phyloP scores from a whole-genome alignment of 2,329 filamentous ascomycete genomes.

The Ophiostoma himal-ulmi region DNA sequence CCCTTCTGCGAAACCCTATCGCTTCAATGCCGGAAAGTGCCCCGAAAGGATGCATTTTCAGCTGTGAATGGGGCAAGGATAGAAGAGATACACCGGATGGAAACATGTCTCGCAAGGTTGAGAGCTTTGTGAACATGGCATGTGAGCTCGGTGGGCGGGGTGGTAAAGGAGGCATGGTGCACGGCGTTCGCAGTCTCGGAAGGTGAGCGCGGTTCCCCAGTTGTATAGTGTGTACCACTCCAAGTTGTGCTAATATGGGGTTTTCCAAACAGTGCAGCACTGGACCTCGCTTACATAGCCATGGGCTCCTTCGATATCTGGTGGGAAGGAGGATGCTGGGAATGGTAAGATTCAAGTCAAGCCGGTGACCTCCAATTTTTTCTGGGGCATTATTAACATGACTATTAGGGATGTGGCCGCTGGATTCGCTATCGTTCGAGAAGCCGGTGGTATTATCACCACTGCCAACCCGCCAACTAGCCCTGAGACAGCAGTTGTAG shows the following conservation, averaged over 20 bases:
- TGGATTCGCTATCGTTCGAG: conserved; percentile 64
- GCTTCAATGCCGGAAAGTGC: conserved; percentile 59
- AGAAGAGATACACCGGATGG: conserved; percentile 59
- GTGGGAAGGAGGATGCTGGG: conserved; percentile 80
- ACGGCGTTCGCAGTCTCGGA: conserved; percentile 66
- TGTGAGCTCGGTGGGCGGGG: conserved; percentile 55
- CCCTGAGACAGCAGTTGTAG: neutral
- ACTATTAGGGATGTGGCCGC: conserved; percentile 57
- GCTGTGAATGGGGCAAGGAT: conserved; percentile 77
- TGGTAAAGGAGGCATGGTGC: conserved; percentile 72
- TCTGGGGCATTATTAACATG: neutral
- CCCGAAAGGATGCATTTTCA: conserved; percentile 64
- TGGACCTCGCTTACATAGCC: conserved; percentile 69
- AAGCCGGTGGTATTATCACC: conserved; percentile 69
- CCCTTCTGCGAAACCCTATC: conserved; percentile 53
- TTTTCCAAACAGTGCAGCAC: conserved; percentile 50
- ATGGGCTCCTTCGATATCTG: conserved; percentile 73
- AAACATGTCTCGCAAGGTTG: conserved; percentile 65
- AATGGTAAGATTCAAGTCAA: conserved; percentile 45
- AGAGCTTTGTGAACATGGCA: conserved; percentile 71
- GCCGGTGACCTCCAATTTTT: neutral
- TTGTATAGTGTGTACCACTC: neutral
- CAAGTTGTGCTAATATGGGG: neutral
- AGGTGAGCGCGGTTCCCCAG: neutral
- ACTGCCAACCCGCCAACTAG: conserved; percentile 58